A percentile compares a stretch with the other conserved stretches of the same genome.
These are phyloP conservation scores for Coleophoma crateriformis DNA, from an alignment of 2,329 filamentous ascomycete species.

Conservation along the genomic window DNA sequence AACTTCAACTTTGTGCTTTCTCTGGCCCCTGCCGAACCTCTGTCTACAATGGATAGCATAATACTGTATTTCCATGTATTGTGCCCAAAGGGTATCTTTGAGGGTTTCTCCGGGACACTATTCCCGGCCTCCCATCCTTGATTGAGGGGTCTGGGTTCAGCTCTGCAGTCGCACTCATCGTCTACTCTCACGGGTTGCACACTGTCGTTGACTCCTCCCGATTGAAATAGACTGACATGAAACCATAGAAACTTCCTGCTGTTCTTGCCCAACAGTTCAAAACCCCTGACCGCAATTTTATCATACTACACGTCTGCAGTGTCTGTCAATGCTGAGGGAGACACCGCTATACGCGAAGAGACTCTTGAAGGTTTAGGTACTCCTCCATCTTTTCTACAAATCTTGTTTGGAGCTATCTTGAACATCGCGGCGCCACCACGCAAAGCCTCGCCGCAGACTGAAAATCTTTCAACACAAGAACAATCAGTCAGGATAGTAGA, in stretches of 20 bases:
- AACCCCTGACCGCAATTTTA: slow-evolving; percentile 73
- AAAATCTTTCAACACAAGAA: background rate
- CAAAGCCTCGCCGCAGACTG: slow-evolving; percentile 6
- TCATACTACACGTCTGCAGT: slow-evolving; percentile 89
- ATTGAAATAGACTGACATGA: background rate
- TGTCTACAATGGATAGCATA: too few relatives aligned
- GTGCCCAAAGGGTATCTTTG: too few relatives aligned
- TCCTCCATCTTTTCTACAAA: slow-evolving; percentile 62
- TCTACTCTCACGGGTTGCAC: too few relatives aligned
- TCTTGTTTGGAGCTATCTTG: slow-evolving; percentile 72
- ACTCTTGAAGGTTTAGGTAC: slow-evolving; percentile 92
- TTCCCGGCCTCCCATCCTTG: too few relatives aligned
- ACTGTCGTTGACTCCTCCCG: too few relatives aligned
- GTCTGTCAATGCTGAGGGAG: slow-evolving; percentile 87
- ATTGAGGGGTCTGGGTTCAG: too few relatives aligned
- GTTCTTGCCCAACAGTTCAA: slow-evolving; percentile 67
- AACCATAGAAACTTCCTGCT: slow-evolving; percentile 76
- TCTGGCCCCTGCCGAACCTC: too few relatives aligned
- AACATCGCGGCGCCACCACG: slow-evolving; percentile 48
- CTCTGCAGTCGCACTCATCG: too few relatives aligned
- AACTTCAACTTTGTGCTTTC: too few relatives aligned
- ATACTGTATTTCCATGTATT: too few relatives aligned
- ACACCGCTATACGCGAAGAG: slow-evolving; percentile 87
- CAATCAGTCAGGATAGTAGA: background rate
- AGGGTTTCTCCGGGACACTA: too few relatives aligned